Evolutionary conservation across 345 rosid species (phyloP).

Genomic region (Turnera subulata): DNA sequence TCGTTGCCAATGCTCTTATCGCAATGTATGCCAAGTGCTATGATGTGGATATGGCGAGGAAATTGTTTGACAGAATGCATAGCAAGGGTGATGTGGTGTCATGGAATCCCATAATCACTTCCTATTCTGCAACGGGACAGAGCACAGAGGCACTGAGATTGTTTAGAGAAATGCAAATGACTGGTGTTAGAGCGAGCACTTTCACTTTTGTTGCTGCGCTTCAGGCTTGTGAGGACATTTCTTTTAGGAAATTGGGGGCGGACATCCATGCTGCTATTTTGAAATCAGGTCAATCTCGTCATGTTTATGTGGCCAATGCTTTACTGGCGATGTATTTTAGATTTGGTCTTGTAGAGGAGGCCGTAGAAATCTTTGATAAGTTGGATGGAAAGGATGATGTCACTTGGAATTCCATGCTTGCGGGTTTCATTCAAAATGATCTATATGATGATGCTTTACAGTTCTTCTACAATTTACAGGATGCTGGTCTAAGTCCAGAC

Average conservation of each 20-base stretch:
- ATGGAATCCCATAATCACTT: constrained; percentile 79
- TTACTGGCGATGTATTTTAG: constrained; percentile 13
- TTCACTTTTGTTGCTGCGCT: constrained; percentile 62
- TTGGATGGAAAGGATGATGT: constrained; percentile 12
- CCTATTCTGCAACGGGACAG: constrained; percentile 45
- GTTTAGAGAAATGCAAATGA: constrained; percentile 51
- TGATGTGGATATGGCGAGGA: constrained; percentile 54
- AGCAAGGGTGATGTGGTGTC: constrained; percentile 53
- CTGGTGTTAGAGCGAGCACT: constrained; percentile 44
- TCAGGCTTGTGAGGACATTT: constrained; percentile 54
- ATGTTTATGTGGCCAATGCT: constrained; percentile 13
- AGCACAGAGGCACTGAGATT: constrained; percentile 50
- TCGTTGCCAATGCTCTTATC: constrained; percentile 63
- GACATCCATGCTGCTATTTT: constrained; percentile 66
- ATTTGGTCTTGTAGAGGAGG: constrained; percentile 14
- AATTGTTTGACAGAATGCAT: constrained; percentile 43
- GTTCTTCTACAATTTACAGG: constrained; percentile 42
- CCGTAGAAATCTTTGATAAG: constrained; percentile 19
- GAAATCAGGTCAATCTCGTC: constrained; percentile 37
- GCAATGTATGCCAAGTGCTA: constrained; percentile 77
- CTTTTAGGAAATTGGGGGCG: constrained; percentile 47
- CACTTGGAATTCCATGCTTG: constrained; percentile 16
- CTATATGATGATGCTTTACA: constrained; percentile 38
- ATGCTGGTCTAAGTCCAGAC: constrained; percentile 48
- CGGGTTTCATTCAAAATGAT: constrained; percentile 45